Conservation (phyloP, 306 rosid genomes). For the Casuarina equisetifolia region DNA sequence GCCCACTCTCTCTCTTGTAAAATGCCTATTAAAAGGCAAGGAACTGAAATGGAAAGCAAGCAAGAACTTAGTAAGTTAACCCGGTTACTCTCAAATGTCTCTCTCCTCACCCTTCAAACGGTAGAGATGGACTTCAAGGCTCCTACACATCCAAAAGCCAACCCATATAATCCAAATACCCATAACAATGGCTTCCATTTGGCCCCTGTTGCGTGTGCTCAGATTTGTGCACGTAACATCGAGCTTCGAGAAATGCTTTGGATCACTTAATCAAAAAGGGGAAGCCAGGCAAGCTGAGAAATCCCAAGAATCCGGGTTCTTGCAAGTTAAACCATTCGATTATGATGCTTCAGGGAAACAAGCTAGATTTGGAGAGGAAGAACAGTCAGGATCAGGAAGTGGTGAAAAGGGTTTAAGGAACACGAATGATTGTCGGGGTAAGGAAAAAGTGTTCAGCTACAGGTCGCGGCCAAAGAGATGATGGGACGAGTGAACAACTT, state of each 20-base stretch:
- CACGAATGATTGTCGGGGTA: constrained; percentile 22
- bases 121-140: no score
- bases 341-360: constrained; percentile 54
- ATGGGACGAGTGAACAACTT: constrained; percentile 38
- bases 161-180: no score
- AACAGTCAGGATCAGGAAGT: constrained; percentile 25
- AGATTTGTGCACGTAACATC: no score
- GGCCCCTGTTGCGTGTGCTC: no score
- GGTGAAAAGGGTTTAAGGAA: constrained; percentile 18
- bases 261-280: constrained; percentile 37
- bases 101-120: no score
- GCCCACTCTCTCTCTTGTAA: no score
- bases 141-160: no score
- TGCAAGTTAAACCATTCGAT: constrained; percentile 54
- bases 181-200: no score
- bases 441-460: constrained; percentile 36
- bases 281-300: constrained; percentile 31
- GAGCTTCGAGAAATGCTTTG: constrained; percentile 51
- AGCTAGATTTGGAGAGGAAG: constrained; percentile 44
- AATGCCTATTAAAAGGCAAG: no score
- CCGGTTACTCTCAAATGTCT: no score
- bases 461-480: constrained; percentile 31
- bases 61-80: no score
- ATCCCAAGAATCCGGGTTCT: constrained; percentile 35
- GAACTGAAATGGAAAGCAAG: no score